A percentile compares a stretch with the other conserved stretches of the same genome.
Evolutionary conservation across 2,329 filamentous ascomycete genomes (phyloP).

Genomic region (Trichoderma oligosporum): DNA sequence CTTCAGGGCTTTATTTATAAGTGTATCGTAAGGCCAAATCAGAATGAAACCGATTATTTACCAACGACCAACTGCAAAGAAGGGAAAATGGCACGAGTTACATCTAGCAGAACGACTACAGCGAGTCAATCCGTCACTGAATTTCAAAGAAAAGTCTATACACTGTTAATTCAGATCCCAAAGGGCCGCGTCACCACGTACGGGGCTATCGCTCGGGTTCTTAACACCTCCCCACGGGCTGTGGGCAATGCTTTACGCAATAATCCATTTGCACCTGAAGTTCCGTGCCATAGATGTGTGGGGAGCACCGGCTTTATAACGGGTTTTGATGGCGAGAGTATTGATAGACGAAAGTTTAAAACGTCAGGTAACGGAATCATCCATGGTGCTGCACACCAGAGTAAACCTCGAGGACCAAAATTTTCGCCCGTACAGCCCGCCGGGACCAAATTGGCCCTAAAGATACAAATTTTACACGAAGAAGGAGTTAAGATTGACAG

Average conservation of each 20-base stretch:
- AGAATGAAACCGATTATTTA: background rate
- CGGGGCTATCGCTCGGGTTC: background rate
- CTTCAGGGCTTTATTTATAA: background rate
- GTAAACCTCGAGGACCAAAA: background rate
- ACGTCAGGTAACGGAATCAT: background rate
- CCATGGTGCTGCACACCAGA: background rate
- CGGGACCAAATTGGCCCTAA: background rate
- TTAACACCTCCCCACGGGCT: background rate
- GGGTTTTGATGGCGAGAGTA: background rate
- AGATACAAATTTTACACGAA: background rate
- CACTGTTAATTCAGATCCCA: background rate
- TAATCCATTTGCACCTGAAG: background rate
- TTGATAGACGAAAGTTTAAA: background rate
- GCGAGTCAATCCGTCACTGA: background rate
- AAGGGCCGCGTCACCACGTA: constrained; percentile 1
- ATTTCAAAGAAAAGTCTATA: constrained; percentile 1
- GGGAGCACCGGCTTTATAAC: background rate
- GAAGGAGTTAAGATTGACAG: background rate
- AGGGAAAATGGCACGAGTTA: background rate
- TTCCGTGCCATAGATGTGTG: constrained; percentile 3
- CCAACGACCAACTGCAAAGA: background rate
- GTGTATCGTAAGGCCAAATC: background rate
- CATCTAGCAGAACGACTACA: background rate
- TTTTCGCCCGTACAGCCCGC: background rate
- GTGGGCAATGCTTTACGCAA: constrained; percentile 1